Evolutionary conservation across 192 early-diverging fungal genomes (phyloP).

Genomic region (Entomortierella chlamydospora): DNA sequence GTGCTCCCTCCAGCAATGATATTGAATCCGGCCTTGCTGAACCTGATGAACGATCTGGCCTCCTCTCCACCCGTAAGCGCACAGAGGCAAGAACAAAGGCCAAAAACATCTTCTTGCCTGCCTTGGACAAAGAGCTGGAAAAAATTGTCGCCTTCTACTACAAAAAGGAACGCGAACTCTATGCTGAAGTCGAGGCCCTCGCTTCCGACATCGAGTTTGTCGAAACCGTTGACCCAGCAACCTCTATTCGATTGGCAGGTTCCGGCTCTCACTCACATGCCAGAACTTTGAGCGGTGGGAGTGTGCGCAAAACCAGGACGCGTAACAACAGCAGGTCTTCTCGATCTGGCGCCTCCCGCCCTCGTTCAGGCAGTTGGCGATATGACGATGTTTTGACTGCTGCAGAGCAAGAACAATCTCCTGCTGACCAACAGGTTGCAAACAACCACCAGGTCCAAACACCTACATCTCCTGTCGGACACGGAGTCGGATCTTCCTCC

Average conservation of each 20-base stretch:
- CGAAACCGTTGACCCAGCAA: constrained; percentile 49
- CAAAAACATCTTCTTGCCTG: constrained; percentile 72
- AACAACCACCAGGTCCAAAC: constrained; percentile 16
- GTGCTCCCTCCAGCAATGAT: constrained; percentile 42
- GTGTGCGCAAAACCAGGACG: constrained; percentile 44
- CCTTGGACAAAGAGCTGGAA: constrained; percentile 86
- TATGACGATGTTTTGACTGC: constrained; percentile 39
- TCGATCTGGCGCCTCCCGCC: constrained; percentile 27
- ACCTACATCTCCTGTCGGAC: constrained; percentile 1
- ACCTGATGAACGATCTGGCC: constrained; percentile 43
- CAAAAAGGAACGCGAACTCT: constrained; percentile 84
- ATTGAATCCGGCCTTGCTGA: constrained; percentile 31
- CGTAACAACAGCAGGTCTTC: constrained; percentile 38
- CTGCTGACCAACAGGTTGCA: too few relatives aligned
- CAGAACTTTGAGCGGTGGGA: constrained; percentile 24
- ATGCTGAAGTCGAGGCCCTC: constrained; percentile 73
- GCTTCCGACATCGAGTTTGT: constrained; percentile 64
- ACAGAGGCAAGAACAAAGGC: constrained; percentile 50
- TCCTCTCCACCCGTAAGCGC: constrained; percentile 36
- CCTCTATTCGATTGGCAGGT: constrained; percentile 3
- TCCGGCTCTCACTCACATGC: neutral
- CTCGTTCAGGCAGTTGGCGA: constrained; percentile 47
- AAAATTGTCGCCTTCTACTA: constrained; percentile 88
- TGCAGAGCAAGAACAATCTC: too few relatives aligned
- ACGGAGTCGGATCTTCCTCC: constrained; percentile 28